Percentiles rank a stretch among this genome's conserved stretches.
Evolutionary conservation across 139 green algal species (phyloP).

Genomic region (Micromonas commoda): DNA sequence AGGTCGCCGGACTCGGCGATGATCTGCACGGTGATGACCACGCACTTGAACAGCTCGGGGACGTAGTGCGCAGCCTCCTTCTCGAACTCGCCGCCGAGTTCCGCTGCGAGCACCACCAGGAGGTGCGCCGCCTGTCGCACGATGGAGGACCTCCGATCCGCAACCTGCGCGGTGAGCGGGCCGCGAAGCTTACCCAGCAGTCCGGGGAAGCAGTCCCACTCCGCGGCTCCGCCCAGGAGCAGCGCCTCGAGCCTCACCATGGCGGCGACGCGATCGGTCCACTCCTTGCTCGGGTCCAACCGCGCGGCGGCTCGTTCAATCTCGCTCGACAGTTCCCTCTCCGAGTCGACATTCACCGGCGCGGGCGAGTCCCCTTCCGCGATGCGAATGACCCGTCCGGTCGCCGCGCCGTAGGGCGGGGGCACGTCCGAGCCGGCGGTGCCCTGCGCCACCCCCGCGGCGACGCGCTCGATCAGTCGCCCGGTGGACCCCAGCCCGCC

Average conservation of each 20-base stretch:
- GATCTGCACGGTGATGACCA: conserved; percentile 71
- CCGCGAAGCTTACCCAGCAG: conserved; percentile 36
- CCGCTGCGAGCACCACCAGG: conserved; percentile 48
- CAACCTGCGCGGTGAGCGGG: conserved; percentile 35
- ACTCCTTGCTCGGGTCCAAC: conserved; percentile 5
- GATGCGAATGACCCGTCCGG: neutral
- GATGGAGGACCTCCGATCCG: conserved; percentile 56
- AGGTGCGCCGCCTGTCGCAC: conserved; percentile 57
- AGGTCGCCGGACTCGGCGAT: conserved; percentile 61
- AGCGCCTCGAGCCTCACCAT: conserved; percentile 12
- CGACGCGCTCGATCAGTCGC: too few relatives aligned
- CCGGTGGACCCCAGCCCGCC: too few relatives aligned
- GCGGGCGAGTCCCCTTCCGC: neutral
- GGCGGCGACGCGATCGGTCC: conserved; percentile 5
- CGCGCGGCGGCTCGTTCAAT: neutral
- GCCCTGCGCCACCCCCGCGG: too few relatives aligned
- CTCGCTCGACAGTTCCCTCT: neutral
- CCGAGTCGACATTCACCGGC: neutral
- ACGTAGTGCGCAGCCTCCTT: conserved; percentile 36
- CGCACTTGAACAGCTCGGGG: conserved; percentile 57
- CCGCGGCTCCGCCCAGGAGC: neutral
- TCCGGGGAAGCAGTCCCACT: conserved; percentile 41
- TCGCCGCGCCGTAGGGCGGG: neutral
- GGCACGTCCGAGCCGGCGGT: too few relatives aligned
- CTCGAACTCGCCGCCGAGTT: conserved; percentile 38